Evolutionary conservation across 2,329 filamentous ascomycete species (phyloP), one percentile per base, ranked within the genome.

Genomic region (Thielaviopsis euricoi): DNA sequence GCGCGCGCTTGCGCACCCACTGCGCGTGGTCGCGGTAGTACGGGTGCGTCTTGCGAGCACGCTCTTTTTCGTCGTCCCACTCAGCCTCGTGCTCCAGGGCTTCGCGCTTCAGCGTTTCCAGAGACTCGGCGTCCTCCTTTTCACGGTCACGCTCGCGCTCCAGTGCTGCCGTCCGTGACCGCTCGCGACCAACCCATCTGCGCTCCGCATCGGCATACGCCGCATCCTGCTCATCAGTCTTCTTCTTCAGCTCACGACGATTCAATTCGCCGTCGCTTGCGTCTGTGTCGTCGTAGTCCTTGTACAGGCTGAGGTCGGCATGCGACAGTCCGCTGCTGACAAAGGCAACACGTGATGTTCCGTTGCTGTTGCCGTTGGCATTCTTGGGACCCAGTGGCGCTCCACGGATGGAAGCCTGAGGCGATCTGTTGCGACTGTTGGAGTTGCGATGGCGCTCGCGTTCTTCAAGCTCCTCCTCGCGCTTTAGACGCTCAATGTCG

Each of bases 11-110:
- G 19, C 89, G 82, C 59, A 86, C 82, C 89, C 91, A 98, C 22
- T 82, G 78, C 48, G 84, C 85, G 54, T 85, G 86, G 65, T 98
- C 91, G 53, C 83, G 78, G 71, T 96, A 97, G 74, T 96, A 98
- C 46, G 86, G 79, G 61, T 89, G 82, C 2, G 74, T 72, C 69
- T 88, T 89, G 23, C 84, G 78, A 19, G 75, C 76, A 6, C 81
- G 78, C 71, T 97, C 90, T n/a, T 78, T 73, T 64, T 95, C 89
- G 64, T 98, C 93, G 64, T 97, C 85, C 81, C 89, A 97, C n/a
- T 85, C 81, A 66, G 74, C 74, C 59, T 78, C 76, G 43, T 72
- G 68, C 52, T 77, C 77, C 13, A 95, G 76, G 58, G 85, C 80
- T 64, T 87, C 82, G 7, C 85, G 80, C 70, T 86, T 83, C 53